Base-by-base conservation (phyloP, 2,329 filamentous ascomycete genomes). In the Niveomyces coronatus region DNA sequence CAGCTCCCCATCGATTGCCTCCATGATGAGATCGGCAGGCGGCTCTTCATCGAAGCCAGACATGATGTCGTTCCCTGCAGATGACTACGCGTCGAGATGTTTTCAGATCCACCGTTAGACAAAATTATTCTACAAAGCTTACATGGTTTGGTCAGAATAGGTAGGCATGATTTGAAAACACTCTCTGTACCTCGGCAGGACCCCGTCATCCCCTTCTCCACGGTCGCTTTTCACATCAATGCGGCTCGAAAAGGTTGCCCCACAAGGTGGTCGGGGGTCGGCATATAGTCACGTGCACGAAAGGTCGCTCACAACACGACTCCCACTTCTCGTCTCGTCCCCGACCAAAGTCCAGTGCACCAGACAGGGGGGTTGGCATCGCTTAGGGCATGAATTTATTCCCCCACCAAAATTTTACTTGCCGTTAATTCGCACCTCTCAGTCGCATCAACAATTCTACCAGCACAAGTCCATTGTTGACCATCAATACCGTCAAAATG, bases 401-500 rank as follows among this genome's bases (percentile, higher is more conserved):
- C 52, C 53, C 61, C 61, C 62, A 64, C 60, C 55, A 58, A 47
- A 58, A 55, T 55, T 57, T 49, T 44, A 33, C 32, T 8, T 20
- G 17, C 38, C 32, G 37, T 42, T 35, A 33, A 37, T 38, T 41
- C 43, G 22, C 13, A 28, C 28, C 31, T 29, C 47, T 23, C 30
- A 40, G 42, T 52, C 47, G 43, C 52, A 57, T 50, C 52, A 56
- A 54, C 37, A 39, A 34, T 37, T 49, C 55, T 53, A 54, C 52
- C 48, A 54, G 53, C 53, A 59, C 47, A 20, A 55, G 52, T 53
- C 58, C 55, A 55, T 60, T 60, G 54, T 60, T 62, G 64, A 62
- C 57, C 29, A 39, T 22, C 59, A 67, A 67, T 63, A 62, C 65
- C 66, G 64, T 71, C 75, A 81, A 72, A 63, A 82, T 82, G 77